These are phyloP conservation scores for Rosa persica DNA, from an alignment of 306 rosid genomes.

Conservation along the genomic window DNA sequence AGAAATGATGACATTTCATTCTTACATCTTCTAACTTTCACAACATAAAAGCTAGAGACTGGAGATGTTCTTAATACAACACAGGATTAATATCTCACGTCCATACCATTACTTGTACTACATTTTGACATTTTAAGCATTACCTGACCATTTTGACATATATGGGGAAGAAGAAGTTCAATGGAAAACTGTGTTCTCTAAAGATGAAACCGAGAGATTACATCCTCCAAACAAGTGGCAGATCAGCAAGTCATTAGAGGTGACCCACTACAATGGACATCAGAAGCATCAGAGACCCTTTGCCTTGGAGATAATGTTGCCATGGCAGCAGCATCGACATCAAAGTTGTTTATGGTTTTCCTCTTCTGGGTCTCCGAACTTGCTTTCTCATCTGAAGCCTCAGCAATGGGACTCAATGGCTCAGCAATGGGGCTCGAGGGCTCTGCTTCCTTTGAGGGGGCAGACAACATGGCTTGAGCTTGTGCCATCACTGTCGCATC, in stretches of 20 bases:
- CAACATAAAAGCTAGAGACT: background rate
- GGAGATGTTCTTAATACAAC: background rate
- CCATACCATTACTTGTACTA: background rate
- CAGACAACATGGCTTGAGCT: slow-evolving; percentile 80
- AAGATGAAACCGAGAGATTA: slow-evolving; percentile 5
- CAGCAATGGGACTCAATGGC: slow-evolving; percentile 80
- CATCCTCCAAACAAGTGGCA: background rate
- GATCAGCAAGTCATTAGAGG: slow-evolving; percentile 72
- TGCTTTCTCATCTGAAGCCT: slow-evolving; percentile 68
- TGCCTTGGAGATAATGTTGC: slow-evolving; percentile 70
- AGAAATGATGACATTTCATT: slow-evolving; percentile 5
- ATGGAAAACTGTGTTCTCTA: background rate
- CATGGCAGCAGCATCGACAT: slow-evolving; percentile 62
- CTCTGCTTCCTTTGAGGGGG: slow-evolving; percentile 36
- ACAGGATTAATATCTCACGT: slow-evolving; percentile 8
- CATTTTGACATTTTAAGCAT: background rate
- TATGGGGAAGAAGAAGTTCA: background rate
- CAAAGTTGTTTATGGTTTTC: slow-evolving; percentile 61
- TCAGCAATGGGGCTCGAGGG: slow-evolving; percentile 77
- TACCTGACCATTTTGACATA: background rate
- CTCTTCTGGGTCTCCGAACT: slow-evolving; percentile 75
- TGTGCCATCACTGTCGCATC: slow-evolving; percentile 75
- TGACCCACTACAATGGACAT: slow-evolving; percentile 92
- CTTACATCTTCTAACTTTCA: background rate
- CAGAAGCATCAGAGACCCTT: slow-evolving; percentile 74